Base-by-base conservation (phyloP, 2,329 filamentous ascomycete species). In the Tolypocladium inflatum region DNA sequence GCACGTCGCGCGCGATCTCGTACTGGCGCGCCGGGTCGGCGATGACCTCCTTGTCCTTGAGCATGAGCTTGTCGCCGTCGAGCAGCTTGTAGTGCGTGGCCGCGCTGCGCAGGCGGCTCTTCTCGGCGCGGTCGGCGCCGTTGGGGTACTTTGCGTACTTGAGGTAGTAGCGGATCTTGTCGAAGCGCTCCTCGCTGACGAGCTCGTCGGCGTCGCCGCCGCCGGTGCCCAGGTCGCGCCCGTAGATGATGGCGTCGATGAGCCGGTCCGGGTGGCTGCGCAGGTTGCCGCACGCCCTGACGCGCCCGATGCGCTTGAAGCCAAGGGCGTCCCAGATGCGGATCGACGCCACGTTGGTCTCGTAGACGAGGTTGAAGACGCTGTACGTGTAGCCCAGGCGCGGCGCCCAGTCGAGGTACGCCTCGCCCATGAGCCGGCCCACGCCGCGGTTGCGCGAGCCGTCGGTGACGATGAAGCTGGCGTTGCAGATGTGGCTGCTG, bases 131-230 rank as follows among this genome's bases (percentile, higher is more conserved):
- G 78, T 97, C 91, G 69, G 93, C 92, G 62, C 92, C 93, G 67
- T 88, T 87, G 60, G 94, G 94, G 73, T 99, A 97, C 73, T 92
- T 91, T 69, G 88, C 88, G 72, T 92, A 91, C 75, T 96, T 95
- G 69, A 97, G 85, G 75, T 97, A 97, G 79, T 90, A 97, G 69
- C 92, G 89, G 71, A 97, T 97, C 80, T 97, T 97, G 79, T 97
- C 93, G 79, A 97, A 97, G 65, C 94, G 90, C 77, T 97, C 92
- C 78, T 97, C 92, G 73, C 88, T 92, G 67, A 93, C 88, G 71
- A 90, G 87, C 71, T 94, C 90, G 70, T 94, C 90, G 66, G 82
- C 83, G 66, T 90, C 87, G 59, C 71, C 71, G 52, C 45, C 52
- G 42, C 93, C 89, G 70, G 93, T 89, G 70, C 74, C 76, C 60